Conservation (phyloP, 805 yeast species). For the Metschnikowia drakensbergensis region DNA sequence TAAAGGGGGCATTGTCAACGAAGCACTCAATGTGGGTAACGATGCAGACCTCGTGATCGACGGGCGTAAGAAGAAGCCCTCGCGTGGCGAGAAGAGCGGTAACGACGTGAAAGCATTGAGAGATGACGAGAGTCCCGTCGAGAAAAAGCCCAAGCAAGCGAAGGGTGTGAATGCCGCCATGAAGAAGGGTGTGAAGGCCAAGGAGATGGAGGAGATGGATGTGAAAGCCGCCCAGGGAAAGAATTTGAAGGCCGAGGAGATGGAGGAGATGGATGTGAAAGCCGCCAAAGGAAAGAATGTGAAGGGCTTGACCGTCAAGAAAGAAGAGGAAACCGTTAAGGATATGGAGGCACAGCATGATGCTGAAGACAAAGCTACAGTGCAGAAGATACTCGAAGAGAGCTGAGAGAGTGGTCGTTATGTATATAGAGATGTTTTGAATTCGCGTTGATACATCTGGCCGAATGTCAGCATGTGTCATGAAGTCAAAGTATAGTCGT, state of each 20-base stretch:
- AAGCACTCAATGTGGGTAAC: constrained; percentile 40
- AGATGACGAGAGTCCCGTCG: constrained; percentile 1
- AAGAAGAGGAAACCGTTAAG: neutral
- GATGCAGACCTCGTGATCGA: constrained; percentile 29
- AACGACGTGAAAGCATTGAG: constrained; percentile 14
- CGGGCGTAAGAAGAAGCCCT: constrained; percentile 12
- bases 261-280: too few species aligned
- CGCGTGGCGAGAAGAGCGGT: constrained; percentile 1
- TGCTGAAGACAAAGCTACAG: constrained; percentile 6
- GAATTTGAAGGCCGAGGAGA: too few species aligned
- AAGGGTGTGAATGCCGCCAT: neutral
- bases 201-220: too few species aligned
- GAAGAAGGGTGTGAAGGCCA: too few species aligned
- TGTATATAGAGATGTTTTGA: neutral
- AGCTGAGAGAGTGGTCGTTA: constrained; percentile 2
- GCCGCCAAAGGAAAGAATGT: too few species aligned
- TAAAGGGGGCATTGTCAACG: constrained; percentile 45
- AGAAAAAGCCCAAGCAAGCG: neutral
- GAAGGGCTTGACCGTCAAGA: too few species aligned
- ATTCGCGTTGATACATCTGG: neutral
- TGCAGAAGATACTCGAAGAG: constrained; percentile 10
- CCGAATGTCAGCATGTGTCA: neutral
- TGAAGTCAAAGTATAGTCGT: neutral
- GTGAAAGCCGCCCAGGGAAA: too few species aligned
- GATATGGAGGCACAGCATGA: neutral